Conservation (phyloP, 2,329 filamentous ascomycete species). For the Stagonosporopsis cucurbitacearum region DNA sequence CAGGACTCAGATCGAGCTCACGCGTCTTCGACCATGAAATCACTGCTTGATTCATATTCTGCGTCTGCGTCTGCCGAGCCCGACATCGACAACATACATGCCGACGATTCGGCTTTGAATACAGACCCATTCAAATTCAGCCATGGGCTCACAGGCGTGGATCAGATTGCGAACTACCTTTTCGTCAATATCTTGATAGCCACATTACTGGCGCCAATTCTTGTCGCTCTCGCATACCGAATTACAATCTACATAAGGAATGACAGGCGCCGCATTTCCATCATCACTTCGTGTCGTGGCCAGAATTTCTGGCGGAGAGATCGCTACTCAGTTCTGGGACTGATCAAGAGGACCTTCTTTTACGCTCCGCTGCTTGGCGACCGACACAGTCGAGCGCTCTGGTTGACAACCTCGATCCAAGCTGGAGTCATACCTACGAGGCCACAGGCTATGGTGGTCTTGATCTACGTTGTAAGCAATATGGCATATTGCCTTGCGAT, state of each 20-base stretch:
- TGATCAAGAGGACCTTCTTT: conserved; percentile 50
- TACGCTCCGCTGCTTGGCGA: conserved; percentile 50
- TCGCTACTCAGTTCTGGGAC: conserved; percentile 23
- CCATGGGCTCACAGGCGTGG: conserved; percentile 53
- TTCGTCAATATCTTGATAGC: conserved; percentile 28
- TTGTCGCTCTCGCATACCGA: conserved; percentile 16
- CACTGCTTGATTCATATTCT: background rate
- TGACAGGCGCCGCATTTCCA: conserved; percentile 17
- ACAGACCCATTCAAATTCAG: conserved; percentile 40
- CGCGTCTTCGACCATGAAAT: background rate
- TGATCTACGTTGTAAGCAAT: conserved; percentile 50
- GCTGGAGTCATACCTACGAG: conserved; percentile 51
- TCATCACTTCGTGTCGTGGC: conserved; percentile 11
- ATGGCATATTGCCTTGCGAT: conserved; percentile 49
- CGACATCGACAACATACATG: conserved; percentile 16
- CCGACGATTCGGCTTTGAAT: conserved; percentile 10
- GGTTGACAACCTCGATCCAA: conserved; percentile 49
- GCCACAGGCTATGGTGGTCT: conserved; percentile 50
- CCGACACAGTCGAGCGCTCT: conserved; percentile 47
- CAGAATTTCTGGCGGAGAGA: conserved; percentile 24
- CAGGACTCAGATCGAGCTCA: background rate
- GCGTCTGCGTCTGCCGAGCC: background rate
- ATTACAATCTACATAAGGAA: conserved; percentile 9
- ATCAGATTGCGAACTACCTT: conserved; percentile 53
- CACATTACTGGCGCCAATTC: conserved; percentile 15